A percentile compares a stretch with the other conserved stretches of the same genome.
phyloP scores from a whole-genome alignment of 1,284 basidiomycete genomes.

The Gomphus bonarii region DNA sequence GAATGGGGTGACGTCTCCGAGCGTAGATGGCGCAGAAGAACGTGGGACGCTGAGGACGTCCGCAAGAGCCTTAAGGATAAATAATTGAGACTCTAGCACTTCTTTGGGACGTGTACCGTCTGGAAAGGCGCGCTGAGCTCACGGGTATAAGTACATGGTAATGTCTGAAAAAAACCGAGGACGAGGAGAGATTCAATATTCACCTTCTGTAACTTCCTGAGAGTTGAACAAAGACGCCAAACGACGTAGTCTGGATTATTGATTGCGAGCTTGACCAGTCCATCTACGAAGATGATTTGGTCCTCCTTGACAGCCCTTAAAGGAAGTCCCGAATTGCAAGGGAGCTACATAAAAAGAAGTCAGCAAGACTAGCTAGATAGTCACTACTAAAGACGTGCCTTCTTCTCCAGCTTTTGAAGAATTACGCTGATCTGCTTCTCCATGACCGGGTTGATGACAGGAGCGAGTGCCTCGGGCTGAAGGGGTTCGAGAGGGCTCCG shows the following conservation, averaged over 20 bases:
- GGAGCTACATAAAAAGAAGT: constrained; percentile 49
- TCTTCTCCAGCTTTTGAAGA: constrained; percentile 61
- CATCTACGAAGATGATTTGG: constrained; percentile 60
- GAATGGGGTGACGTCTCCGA: not conserved
- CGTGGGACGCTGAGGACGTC: not conserved
- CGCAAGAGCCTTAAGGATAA: constrained; percentile 3
- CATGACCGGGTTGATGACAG: constrained; percentile 36
- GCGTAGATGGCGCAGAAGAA: not conserved
- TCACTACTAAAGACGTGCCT: constrained; percentile 29
- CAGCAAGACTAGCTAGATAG: not conserved
- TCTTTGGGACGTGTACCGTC: constrained; percentile 5
- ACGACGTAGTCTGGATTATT: constrained; percentile 72
- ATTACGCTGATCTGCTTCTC: constrained; percentile 63
- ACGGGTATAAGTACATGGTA: not conserved
- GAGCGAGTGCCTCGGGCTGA: not conserved
- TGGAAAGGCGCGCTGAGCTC: not conserved
- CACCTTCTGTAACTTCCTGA: constrained; percentile 74
- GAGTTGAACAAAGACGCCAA: constrained; percentile 58
- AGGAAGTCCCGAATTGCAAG: constrained; percentile 69
- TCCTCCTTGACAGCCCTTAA: constrained; percentile 69
- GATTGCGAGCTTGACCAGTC: constrained; percentile 63
- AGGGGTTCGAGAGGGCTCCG: not conserved
- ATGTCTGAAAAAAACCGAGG: not conserved
- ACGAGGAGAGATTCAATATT: constrained; percentile 16
- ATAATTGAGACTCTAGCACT: constrained; percentile 3